A percentile compares a stretch with the other conserved stretches of the same genome.
Evolutionary conservation across 1,139 yeast species (phyloP).

Genomic region (Candida sanyaensis): DNA sequence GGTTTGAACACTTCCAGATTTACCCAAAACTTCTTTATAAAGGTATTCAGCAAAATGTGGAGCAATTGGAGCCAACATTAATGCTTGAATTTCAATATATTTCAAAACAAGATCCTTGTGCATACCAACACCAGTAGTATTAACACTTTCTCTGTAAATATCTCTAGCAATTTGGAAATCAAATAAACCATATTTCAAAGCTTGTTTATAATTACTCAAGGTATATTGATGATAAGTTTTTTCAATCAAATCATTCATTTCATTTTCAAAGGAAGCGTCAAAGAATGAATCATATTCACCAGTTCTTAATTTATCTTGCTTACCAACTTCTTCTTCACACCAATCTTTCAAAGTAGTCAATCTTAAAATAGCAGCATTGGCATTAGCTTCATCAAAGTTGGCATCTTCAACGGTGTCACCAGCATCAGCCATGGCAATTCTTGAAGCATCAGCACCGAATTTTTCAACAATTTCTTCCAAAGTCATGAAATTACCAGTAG

Average conservation of each 20-base stretch:
- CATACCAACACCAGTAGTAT: slow-evolving; percentile 58
- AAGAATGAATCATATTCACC: slow-evolving; percentile 72
- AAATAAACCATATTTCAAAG: slow-evolving; percentile 86
- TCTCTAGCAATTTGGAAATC: slow-evolving; percentile 96
- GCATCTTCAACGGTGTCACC: slow-evolving; percentile 99
- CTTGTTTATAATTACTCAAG: slow-evolving; percentile 80
- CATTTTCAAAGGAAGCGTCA: slow-evolving; percentile 90
- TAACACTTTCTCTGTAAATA: slow-evolving; percentile 84
- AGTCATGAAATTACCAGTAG: slow-evolving; percentile 97
- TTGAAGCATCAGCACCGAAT: slow-evolving; percentile 96
- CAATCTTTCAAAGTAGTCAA: slow-evolving; percentile 91
- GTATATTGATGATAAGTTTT: slow-evolving; percentile 70
- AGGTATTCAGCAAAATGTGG: slow-evolving; percentile 95
- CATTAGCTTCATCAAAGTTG: slow-evolving; percentile 93
- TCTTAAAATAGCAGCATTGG: slow-evolving; percentile 96
- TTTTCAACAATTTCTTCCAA: slow-evolving; percentile 80
- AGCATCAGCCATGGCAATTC: slow-evolving; percentile 98
- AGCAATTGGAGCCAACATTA: slow-evolving; percentile 87
- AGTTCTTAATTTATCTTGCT: slow-evolving; percentile 59
- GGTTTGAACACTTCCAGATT: slow-evolving; percentile 63
- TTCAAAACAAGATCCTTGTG: slow-evolving; percentile 78
- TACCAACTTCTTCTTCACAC: slow-evolving; percentile 74
- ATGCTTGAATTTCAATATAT: slow-evolving; percentile 83
- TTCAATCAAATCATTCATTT: slow-evolving; percentile 81
- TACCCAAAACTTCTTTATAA: slow-evolving; percentile 77